Conservation (phyloP, 257 asterid species). For the Solanum medicagineum region DNA sequence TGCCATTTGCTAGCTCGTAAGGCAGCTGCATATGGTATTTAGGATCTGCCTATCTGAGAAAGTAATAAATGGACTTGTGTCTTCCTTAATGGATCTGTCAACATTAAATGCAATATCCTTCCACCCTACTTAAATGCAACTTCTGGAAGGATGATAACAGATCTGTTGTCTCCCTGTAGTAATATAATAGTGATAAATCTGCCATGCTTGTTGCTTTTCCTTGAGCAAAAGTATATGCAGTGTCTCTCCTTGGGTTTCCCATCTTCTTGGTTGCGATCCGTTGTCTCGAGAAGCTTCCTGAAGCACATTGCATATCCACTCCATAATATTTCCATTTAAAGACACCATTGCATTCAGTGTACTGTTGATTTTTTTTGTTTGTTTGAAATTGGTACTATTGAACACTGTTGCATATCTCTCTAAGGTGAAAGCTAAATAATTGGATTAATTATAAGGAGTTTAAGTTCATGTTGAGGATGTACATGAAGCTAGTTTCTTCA, state of each 20-base stretch:
- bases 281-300: too few species aligned
- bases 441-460: neutral
- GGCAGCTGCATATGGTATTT: too few species aligned
- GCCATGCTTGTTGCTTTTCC: neutral
- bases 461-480: neutral
- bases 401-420: neutral
- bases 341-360: neutral
- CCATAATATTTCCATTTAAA: neutral
- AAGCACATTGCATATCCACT: too few species aligned
- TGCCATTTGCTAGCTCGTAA: too few species aligned
- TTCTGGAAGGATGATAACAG: neutral
- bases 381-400: neutral
- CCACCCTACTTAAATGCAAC: neutral
- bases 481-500: neutral
- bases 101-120: neutral
- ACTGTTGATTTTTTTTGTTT: too few species aligned
- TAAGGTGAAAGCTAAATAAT: neutral
- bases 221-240: too few species aligned
- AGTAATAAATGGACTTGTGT: too few species aligned
- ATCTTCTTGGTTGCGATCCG: too few species aligned
- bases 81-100: neutral
- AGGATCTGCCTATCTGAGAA: too few species aligned
- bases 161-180: neutral
- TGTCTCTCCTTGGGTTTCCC: too few species aligned
- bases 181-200: too few species aligned